Conservation (phyloP, 768 basidiomycete genomes). For the Ramaria rubella region DNA sequence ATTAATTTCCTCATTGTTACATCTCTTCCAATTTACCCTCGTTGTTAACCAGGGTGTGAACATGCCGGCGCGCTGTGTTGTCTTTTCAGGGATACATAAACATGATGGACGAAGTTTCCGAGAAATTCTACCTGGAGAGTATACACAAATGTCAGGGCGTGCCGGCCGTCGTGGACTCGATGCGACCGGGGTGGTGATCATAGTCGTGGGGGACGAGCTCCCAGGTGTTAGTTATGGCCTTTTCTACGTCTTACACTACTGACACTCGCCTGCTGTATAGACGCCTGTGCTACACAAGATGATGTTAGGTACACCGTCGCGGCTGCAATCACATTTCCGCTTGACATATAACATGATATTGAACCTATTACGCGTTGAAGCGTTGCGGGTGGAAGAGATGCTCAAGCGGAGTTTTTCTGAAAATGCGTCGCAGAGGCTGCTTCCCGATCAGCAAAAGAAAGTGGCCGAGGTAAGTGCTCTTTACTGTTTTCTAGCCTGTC, state of each 20-base stretch:
- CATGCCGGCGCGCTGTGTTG: constrained; percentile 97
- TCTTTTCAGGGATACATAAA: constrained; percentile 91
- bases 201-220: constrained; percentile 73
- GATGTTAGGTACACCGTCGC: constrained; percentile 92
- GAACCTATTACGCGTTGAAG: constrained; percentile 93
- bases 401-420: constrained; percentile 99
- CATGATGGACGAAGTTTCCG: constrained; percentile 93
- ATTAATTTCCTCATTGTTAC: neutral
- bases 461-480: constrained; percentile 61
- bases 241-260: no score
- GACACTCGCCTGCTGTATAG: no score
- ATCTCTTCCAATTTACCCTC: neutral
- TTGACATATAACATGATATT: constrained; percentile 99
- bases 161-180: constrained; percentile 95
- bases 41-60: constrained; percentile 74
- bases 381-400: constrained; percentile 96
- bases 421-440: constrained; percentile 85
- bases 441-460: constrained; percentile 90
- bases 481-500: neutral
- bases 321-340: constrained; percentile 92
- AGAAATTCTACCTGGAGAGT: constrained; percentile 85
- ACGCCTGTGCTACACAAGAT: constrained; percentile 58
- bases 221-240: constrained; percentile 76
- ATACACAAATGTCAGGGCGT: constrained; percentile 98
- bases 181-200: constrained; percentile 91